Evolutionary conservation across 192 early-diverging fungal genomes (phyloP).

Genomic region (Linnemannia exigua): DNA sequence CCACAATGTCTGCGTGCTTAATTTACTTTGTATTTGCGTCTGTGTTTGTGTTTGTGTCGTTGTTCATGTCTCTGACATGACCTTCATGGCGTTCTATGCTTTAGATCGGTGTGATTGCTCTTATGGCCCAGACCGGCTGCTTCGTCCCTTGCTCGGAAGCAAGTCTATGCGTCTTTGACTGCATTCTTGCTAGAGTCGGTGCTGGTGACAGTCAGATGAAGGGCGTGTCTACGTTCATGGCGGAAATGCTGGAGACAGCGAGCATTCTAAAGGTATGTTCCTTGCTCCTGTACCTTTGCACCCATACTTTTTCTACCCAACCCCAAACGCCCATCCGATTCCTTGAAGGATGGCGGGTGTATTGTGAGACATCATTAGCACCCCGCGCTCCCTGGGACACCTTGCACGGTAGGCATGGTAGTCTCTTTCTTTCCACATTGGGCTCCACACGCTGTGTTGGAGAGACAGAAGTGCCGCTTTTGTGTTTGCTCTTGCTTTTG

Average conservation of each 20-base stretch:
- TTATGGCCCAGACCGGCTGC: constrained; percentile 96
- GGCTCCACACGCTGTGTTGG: background rate
- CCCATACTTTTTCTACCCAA: background rate
- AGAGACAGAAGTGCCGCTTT: constrained; percentile 6
- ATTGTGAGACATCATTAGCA: constrained; percentile 4
- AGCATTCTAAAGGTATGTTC: constrained; percentile 82
- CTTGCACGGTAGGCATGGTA: background rate
- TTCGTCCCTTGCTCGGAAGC: constrained; percentile 93
- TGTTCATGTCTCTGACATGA: background rate
- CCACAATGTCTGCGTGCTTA: background rate
- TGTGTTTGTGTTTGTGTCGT: background rate
- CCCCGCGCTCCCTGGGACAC: background rate
- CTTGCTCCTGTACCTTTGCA: background rate
- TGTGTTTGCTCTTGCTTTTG: too few relatives aligned
- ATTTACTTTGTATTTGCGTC: background rate
- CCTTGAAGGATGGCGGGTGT: background rate
- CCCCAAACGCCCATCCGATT: background rate
- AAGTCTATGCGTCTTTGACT: constrained; percentile 83
- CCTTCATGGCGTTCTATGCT: constrained; percentile 12
- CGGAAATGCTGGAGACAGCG: constrained; percentile 94
- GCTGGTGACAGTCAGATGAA: constrained; percentile 94
- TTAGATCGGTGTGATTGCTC: constrained; percentile 88
- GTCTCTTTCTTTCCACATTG: too few relatives aligned
- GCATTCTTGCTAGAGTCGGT: constrained; percentile 92
- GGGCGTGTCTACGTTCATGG: constrained; percentile 98